Percentiles rank a stretch among this genome's conserved stretches.
Conservation (phyloP, 352 stramenopile genomes). For the Aphanomyces cochlioides region DNA sequence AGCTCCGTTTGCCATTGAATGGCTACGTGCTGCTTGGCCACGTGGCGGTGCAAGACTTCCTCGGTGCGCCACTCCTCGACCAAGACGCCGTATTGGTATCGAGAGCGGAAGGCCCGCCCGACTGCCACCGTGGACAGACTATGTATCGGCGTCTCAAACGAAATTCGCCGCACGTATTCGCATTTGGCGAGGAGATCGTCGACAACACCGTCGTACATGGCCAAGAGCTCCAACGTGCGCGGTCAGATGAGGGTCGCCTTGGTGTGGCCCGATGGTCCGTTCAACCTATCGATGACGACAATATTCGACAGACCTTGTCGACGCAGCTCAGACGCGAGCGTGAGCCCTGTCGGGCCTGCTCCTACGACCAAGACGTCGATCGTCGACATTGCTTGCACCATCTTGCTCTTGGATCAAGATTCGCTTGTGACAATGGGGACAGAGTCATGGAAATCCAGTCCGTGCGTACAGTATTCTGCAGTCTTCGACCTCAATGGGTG, state of each 20-base stretch:
- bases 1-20: background rate
- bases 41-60: background rate
- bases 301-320: constrained; percentile 12
- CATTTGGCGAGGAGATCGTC: constrained; percentile 4
- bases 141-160: background rate
- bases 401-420: background rate
- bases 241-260: constrained; percentile 25
- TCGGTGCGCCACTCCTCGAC: constrained; percentile 18
- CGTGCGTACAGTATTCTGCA: no score
- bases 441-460: no score
- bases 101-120: background rate
- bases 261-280: background rate
- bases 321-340: constrained; percentile 9
- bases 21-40: background rate
- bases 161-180: background rate
- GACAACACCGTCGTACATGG: background rate
- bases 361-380: constrained; percentile 11
- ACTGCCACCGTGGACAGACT: background rate
- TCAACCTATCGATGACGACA: background rate
- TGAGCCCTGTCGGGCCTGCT: constrained; percentile 12
- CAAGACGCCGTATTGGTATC: background rate
- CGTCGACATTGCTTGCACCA: background rate
- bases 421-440: background rate
- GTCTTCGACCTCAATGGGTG: no score
- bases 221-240: constrained; percentile 16